These are phyloP conservation scores for Pilatotrama ljubarskyi DNA, from an alignment of 768 basidiomycete species.

Conservation along the genomic window DNA sequence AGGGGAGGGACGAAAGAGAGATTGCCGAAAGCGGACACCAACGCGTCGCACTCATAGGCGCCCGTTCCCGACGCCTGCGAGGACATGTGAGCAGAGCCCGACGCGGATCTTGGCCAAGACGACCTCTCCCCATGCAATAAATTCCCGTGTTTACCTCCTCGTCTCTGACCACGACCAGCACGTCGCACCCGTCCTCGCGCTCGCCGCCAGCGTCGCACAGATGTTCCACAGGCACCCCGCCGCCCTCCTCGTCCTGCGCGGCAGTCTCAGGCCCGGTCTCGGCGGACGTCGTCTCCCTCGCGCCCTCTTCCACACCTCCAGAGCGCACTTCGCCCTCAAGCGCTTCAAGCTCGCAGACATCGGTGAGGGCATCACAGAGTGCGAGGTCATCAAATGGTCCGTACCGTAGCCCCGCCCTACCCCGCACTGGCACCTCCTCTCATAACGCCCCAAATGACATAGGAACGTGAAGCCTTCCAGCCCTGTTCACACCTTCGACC, in stretches of 20 bases:
- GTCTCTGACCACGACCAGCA: neutral
- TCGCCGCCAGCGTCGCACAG: neutral
- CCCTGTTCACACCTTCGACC: constrained; percentile 62
- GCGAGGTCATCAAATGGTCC: constrained; percentile 82
- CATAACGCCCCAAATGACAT: neutral
- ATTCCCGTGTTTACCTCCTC: neutral
- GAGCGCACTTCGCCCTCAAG: constrained; percentile 39
- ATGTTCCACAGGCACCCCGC: constrained; percentile 15
- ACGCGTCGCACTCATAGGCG: constrained; percentile 3
- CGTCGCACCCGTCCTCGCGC: neutral
- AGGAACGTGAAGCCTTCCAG: constrained; percentile 65
- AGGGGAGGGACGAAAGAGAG: neutral
- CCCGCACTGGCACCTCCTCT: neutral
- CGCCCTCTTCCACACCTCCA: constrained; percentile 39
- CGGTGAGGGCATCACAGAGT: constrained; percentile 90
- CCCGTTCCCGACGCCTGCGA: neutral
- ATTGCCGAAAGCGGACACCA: constrained; percentile 2
- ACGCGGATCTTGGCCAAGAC: constrained; percentile 9
- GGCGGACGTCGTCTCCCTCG: constrained; percentile 4
- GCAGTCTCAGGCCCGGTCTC: neutral
- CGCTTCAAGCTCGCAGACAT: constrained; percentile 83
- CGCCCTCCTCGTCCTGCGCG: neutral
- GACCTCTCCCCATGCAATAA: neutral
- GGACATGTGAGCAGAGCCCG: neutral
- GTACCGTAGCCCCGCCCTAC: constrained; percentile 11